Percentiles rank a stretch among this genome's conserved stretches.
These are phyloP conservation scores for Pyrenochaeta sp. DNA, from an alignment of 2,329 filamentous ascomycete genomes.

Conservation along the genomic window DNA sequence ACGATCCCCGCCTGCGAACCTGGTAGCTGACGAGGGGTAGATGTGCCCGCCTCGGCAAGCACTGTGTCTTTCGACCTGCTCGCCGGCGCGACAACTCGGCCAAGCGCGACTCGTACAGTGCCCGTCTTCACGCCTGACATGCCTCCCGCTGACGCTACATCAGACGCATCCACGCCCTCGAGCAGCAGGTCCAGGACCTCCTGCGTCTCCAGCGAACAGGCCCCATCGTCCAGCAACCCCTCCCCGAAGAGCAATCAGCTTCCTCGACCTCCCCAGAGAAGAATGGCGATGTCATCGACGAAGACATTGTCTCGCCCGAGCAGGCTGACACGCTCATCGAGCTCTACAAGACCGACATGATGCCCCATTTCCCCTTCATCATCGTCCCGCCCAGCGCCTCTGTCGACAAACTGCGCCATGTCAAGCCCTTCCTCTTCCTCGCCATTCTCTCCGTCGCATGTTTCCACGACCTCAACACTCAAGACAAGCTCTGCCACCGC, in stretches of 20 bases:
- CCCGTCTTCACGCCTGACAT: neutral
- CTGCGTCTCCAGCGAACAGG: constrained; percentile 27
- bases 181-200: constrained; percentile 43
- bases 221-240: constrained; percentile 27
- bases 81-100: constrained; percentile 46
- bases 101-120: constrained; percentile 45
- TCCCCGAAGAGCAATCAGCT: constrained; percentile 23
- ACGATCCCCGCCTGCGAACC: neutral
- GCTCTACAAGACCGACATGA: constrained; percentile 45
- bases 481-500: constrained; percentile 42
- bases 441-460: constrained; percentile 36
- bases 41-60: constrained; percentile 46
- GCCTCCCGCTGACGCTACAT: constrained; percentile 4
- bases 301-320: constrained; percentile 36
- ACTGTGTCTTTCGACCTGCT: constrained; percentile 47
- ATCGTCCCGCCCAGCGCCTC: constrained; percentile 35
- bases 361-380: constrained; percentile 50
- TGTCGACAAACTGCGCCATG: constrained; percentile 32
- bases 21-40: constrained; percentile 20
- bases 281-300: constrained; percentile 38
- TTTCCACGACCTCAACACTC: constrained; percentile 43
- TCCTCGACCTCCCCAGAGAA: constrained; percentile 14
- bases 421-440: constrained; percentile 40
- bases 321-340: constrained; percentile 36
- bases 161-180: constrained; percentile 48